phyloP scores from a whole-genome alignment of 768 basidiomycete genomes.

The Bullera alba region DNA sequence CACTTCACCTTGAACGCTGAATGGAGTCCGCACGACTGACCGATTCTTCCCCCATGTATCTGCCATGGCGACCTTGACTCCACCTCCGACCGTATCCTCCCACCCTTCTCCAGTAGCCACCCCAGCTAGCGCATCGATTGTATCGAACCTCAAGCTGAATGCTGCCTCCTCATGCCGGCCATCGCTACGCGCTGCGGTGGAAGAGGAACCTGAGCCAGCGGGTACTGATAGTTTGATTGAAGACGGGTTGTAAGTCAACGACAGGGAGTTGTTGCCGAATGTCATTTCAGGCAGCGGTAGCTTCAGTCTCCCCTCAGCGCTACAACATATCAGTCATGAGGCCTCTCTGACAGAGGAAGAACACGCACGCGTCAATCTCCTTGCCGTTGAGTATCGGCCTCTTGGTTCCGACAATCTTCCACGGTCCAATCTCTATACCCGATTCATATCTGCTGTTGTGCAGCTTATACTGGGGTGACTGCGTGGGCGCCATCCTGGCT shows the following conservation, averaged over 20 bases:
- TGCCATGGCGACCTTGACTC: slow-evolving; percentile 88
- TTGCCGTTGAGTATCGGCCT: slow-evolving; percentile 52
- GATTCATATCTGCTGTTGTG: background rate
- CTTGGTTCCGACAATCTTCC: slow-evolving; percentile 43
- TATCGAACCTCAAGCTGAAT: slow-evolving; percentile 52
- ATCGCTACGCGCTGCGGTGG: background rate
- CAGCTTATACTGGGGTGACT: background rate
- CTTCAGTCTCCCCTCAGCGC: slow-evolving; percentile 48
- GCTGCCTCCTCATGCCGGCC: background rate
- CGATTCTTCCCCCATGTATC: slow-evolving; percentile 88
- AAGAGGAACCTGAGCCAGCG: slow-evolving; percentile 2
- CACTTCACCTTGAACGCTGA: background rate
- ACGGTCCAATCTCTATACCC: slow-evolving; percentile 44
- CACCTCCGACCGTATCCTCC: slow-evolving; percentile 76
- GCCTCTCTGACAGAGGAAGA: background rate
- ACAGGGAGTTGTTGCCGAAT: slow-evolving; percentile 75
- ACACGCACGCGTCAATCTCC: slow-evolving; percentile 55
- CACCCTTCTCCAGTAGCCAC: slow-evolving; percentile 62
- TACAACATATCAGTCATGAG: slow-evolving; percentile 10
- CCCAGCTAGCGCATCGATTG: slow-evolving; percentile 59
- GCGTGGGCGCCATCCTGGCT: background rate
- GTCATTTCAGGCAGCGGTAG: slow-evolving; percentile 95
- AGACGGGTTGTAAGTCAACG: slow-evolving; percentile 54
- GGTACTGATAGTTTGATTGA: no score
- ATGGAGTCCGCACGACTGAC: slow-evolving; percentile 47